Evolutionary conservation across 2,329 filamentous ascomycete species (phyloP).

Genomic region (Alternaria sp.): DNA sequence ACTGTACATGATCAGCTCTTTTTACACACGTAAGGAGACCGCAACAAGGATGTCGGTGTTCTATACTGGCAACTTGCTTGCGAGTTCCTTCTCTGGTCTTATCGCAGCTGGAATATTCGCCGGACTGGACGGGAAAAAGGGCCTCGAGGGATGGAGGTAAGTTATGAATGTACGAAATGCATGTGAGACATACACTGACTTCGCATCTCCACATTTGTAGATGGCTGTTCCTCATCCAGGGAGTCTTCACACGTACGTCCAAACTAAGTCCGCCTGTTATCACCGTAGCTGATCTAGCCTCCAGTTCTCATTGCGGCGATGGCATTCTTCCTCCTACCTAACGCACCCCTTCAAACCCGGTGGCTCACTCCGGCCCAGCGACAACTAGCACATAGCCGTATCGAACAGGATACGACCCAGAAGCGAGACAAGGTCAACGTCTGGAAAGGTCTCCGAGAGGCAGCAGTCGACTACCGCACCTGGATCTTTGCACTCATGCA

Average conservation of each 20-base stretch:
- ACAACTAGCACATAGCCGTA: conserved; percentile 39
- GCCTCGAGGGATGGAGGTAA: conserved; percentile 50
- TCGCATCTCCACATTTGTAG: no score
- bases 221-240: conserved; percentile 56
- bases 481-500: conserved; percentile 29
- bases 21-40: conserved; percentile 49
- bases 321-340: conserved; percentile 32
- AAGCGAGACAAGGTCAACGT: conserved; percentile 30
- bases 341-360: conserved; percentile 45
- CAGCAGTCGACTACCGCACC: conserved; percentile 23
- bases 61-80: conserved; percentile 51
- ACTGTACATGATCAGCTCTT: conserved; percentile 46
- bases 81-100: conserved; percentile 54
- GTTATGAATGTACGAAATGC: no score
- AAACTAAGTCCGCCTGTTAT: neutral
- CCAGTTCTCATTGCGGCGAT: neutral
- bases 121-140: conserved; percentile 50
- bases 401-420: conserved; percentile 56
- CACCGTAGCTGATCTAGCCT: neutral
- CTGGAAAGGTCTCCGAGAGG: conserved; percentile 27
- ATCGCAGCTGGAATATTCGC: conserved; percentile 49
- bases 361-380: conserved; percentile 57
- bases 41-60: conserved; percentile 45
- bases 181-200: no score
- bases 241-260: conserved; percentile 35